A percentile compares a stretch with the other conserved stretches of the same genome.
Conservation (phyloP, 805 yeast genomes). For the Yarrowia deformans region DNA sequence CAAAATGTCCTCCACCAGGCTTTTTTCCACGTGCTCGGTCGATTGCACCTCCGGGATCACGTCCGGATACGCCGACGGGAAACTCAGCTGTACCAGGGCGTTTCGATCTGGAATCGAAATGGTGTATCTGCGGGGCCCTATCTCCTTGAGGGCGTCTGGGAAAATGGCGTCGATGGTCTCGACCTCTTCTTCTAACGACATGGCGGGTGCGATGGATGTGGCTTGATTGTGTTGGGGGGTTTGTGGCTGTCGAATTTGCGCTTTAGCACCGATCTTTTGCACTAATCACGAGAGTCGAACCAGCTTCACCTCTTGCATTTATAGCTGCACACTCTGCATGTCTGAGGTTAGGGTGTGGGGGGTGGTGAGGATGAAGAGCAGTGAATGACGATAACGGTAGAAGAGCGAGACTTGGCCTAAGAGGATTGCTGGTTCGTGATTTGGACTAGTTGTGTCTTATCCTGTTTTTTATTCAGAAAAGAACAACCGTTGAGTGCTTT, state of each 20-base stretch:
- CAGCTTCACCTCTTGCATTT: background rate
- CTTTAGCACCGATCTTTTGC: slow-evolving; percentile 21
- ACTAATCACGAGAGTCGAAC: slow-evolving; percentile 17
- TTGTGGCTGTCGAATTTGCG: slow-evolving; percentile 5
- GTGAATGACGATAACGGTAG: background rate
- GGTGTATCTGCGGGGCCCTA: slow-evolving; percentile 54
- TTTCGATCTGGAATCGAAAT: slow-evolving; percentile 64
- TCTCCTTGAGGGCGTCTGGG: slow-evolving; percentile 62
- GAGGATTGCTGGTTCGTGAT: no score
- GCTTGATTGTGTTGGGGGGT: background rate
- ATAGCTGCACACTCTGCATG: no score
- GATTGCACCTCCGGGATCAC: slow-evolving; percentile 61
- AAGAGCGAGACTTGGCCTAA: background rate
- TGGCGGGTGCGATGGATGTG: background rate
- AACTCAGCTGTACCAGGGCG: slow-evolving; percentile 63
- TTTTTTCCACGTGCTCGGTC: slow-evolving; percentile 59
- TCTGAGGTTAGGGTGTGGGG: background rate
- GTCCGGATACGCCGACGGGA: slow-evolving; percentile 75
- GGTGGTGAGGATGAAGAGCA: no score
- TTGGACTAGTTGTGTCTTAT: no score
- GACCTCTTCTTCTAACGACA: slow-evolving; percentile 66
- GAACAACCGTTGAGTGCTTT: no score
- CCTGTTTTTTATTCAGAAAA: no score
- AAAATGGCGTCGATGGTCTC: slow-evolving; percentile 87
- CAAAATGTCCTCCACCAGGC: slow-evolving; percentile 58